Conservation (phyloP, 2,329 filamentous ascomycete species). For the Helotiales sp. region DNA sequence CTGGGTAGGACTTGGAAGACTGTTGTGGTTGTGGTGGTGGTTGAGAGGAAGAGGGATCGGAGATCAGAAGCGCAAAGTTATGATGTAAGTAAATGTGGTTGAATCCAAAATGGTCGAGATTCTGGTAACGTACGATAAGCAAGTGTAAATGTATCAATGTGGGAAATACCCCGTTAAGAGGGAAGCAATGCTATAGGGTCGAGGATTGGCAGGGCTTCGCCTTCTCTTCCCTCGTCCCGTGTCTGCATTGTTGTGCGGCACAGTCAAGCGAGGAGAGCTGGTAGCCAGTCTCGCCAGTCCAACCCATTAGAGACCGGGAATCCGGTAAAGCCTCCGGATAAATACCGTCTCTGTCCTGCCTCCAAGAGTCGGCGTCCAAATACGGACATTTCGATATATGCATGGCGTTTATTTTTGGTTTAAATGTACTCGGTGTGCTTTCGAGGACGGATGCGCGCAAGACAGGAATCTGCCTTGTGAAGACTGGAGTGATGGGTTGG, state of each 20-base stretch:
- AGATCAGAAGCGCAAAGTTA: no score
- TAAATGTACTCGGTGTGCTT: not conserved
- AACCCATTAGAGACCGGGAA: no score
- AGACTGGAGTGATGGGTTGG: no score
- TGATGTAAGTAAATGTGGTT: no score
- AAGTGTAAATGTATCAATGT: not conserved
- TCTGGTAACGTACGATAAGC: no score
- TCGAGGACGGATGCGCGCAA: not conserved
- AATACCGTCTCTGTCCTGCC: not conserved
- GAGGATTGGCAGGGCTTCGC: not conserved
- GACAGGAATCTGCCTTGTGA: not conserved
- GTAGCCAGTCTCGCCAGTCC: no score
- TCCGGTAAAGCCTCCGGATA: not conserved
- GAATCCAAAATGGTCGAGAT: no score
- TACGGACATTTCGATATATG: not conserved
- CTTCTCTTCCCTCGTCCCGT: no score
- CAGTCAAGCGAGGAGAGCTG: not conserved
- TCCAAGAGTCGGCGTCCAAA: not conserved
- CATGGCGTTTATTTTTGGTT: not conserved
- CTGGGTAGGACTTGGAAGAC: not conserved
- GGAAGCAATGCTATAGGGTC: not conserved
- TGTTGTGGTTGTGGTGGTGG: no score
- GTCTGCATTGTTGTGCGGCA: conserved; percentile 2
- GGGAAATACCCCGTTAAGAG: not conserved
- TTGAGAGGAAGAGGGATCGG: no score